Conservation (phyloP, 129 eudicot species). For the Gnaphalium uliginosum region DNA sequence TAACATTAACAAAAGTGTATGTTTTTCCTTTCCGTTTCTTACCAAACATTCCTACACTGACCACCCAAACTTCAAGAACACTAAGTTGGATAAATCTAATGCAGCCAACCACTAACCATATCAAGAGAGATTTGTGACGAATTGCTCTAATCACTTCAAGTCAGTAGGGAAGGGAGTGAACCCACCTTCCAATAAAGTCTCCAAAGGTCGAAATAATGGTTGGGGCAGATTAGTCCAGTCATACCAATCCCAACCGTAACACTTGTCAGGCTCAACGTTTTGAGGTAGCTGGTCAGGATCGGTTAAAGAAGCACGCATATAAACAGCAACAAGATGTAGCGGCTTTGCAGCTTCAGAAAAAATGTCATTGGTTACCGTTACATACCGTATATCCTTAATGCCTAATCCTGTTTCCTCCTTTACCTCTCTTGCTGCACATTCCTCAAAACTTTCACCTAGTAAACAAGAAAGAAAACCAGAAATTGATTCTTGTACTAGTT, state of each 20-base stretch:
- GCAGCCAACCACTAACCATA: background rate
- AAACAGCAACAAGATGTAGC: conserved; percentile 51
- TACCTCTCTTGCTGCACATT: conserved; percentile 90
- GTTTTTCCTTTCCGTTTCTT: too few species aligned
- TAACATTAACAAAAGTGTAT: too few species aligned
- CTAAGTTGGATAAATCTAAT: too few species aligned
- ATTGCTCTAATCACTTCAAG: conserved; percentile 17
- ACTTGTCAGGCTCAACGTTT: conserved; percentile 84
- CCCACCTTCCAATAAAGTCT: conserved; percentile 49
- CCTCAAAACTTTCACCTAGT: conserved; percentile 86
- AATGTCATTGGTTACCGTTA: conserved; percentile 59
- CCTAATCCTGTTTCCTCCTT: conserved; percentile 87
- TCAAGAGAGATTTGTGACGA: background rate
- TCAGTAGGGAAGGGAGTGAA: conserved; percentile 51
- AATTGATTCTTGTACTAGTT: background rate
- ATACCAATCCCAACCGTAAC: conserved; percentile 94
- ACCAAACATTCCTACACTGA: too few species aligned
- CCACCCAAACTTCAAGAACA: too few species aligned
- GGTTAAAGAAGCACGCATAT: conserved; percentile 58
- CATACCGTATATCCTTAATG: conserved; percentile 43
- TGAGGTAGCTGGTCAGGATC: conserved; percentile 54
- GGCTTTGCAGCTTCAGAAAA: conserved; percentile 45
- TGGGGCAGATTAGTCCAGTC: conserved; percentile 68
- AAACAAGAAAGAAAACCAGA: background rate
- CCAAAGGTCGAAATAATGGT: conserved; percentile 66